Percentiles rank a stretch among this genome's conserved stretches.
These are phyloP conservation scores for Ulmus americana DNA, from an alignment of 331 rosid species.

Conservation along the genomic window DNA sequence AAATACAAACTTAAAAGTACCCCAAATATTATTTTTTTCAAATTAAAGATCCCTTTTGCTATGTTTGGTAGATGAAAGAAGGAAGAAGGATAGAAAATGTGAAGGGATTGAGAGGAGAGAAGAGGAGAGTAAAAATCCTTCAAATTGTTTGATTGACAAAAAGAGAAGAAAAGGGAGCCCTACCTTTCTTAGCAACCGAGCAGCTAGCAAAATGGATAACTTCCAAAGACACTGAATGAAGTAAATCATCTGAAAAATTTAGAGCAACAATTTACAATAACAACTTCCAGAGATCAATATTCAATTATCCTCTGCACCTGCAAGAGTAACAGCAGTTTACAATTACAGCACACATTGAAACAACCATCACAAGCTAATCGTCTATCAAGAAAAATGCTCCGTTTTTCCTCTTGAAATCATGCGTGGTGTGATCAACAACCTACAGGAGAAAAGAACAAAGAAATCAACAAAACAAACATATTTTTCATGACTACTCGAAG, in stretches of 20 bases:
- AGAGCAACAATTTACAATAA: neutral
- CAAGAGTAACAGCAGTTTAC: neutral
- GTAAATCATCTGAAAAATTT: neutral
- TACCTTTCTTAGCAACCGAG: neutral
- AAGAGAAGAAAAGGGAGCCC: neutral
- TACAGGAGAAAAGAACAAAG: conserved; percentile 11
- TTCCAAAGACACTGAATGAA: neutral
- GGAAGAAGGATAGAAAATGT: too few relatives aligned
- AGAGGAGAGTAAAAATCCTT: too few relatives aligned
- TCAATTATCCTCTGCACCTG: neutral
- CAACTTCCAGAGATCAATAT: neutral
- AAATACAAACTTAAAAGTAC: too few relatives aligned
- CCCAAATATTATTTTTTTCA: too few relatives aligned
- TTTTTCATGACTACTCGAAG: too few relatives aligned
- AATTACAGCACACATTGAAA: neutral
- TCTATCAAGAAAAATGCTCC: conserved; percentile 48
- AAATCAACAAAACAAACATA: too few relatives aligned
- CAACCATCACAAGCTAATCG: conserved; percentile 26
- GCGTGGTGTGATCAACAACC: conserved; percentile 68
- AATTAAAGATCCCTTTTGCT: too few relatives aligned
- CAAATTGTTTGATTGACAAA: neutral
- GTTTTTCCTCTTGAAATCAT: conserved; percentile 37
- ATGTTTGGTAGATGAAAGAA: too few relatives aligned
- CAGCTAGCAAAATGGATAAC: neutral
- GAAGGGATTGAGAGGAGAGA: too few relatives aligned